These are phyloP conservation scores for Colletotrichum coccodes DNA, from an alignment of 2,329 filamentous ascomycete species.

Conservation along the genomic window DNA sequence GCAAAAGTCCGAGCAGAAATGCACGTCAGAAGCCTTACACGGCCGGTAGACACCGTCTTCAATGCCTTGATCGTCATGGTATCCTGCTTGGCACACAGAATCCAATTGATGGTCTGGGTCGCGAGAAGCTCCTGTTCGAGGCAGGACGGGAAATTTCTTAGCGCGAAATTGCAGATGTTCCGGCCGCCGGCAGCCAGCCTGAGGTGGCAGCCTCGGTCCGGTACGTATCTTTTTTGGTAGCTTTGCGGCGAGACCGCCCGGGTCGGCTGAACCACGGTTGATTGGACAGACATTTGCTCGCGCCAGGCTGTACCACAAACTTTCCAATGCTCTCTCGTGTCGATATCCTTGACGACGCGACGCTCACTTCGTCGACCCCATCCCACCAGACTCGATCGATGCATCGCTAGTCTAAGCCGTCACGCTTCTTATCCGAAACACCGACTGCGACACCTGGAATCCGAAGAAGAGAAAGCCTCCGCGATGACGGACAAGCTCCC, in stretches of 20 bases:
- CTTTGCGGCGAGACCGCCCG: not conserved
- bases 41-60: slow-evolving; percentile 61
- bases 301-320: slow-evolving; percentile 27
- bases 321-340: slow-evolving; percentile 23
- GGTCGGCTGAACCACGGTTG: slow-evolving; percentile 19
- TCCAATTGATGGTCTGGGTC: slow-evolving; percentile 16
- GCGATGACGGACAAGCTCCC: slow-evolving; percentile 97
- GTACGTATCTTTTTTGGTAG: slow-evolving; percentile 17
- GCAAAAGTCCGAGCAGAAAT: not conserved
- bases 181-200: not conserved
- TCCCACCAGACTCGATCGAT: not conserved
- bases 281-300: not conserved
- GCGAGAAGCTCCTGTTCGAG: slow-evolving; percentile 9
- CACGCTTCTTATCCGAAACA: not conserved
- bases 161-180: slow-evolving; percentile 24
- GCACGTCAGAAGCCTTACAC: slow-evolving; percentile 50
- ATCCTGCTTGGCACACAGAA: slow-evolving; percentile 20
- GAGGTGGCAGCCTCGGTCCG: not conserved
- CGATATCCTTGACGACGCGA: slow-evolving; percentile 25
- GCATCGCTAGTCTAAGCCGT: slow-evolving; percentile 1
- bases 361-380: not conserved
- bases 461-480: slow-evolving; percentile 25
- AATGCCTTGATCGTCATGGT: slow-evolving; percentile 66
- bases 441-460: not conserved
- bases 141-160: slow-evolving; percentile 31